Evolutionary conservation across 2,329 filamentous ascomycete species (phyloP), one percentile per base, ranked within the genome.

Genomic region (Hypoxylon sp.): DNA sequence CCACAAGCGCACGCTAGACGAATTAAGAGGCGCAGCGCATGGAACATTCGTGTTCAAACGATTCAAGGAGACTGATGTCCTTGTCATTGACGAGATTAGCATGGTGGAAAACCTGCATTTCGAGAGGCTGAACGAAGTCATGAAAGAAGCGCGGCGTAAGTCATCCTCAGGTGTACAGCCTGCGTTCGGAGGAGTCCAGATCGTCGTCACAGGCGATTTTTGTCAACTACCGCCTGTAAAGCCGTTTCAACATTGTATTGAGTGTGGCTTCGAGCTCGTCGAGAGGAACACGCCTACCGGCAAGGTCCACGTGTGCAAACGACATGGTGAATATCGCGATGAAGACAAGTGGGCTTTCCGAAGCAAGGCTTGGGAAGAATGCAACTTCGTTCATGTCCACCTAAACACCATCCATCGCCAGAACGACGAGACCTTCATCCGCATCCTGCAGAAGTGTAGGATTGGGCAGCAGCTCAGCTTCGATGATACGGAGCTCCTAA

Each of bases 71-170:
- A 87, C 85, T 0, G 81, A 90, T 54, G 84, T 89, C 0, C 80
- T 91, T 1, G 82, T 91, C 24, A 87, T 91, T 15, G 89, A 91
- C 70, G 89, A 91, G 76, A 87, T 92, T 63, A 88, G 85, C 68
- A 91, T 91, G 89, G 81, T 91, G 0, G 86, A 89, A 54, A 87
- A 84, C 59, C 74, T 82, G 6, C 80, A 84, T 52, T 84, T 89
- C 29, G 83, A 87, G 64, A 82, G 87, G 11, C 76, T 88, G 11
- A 85, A 86, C 62, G 75, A 72, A 2, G 72, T 87, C 2, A 82
- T 84, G 79, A 85, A 86, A 65, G 66, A 56, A 1, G 78, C 76
- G 24, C 76, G 78, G 17, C 17, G n/a, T 4, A 53, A 70, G 1
- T 50, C 65, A 1, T 29, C 21, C 1, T 8, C n/a, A 8, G 0